These are phyloP conservation scores for Heliamphora pulchella DNA, from an alignment of 179 eudicot genomes.

Conservation along the genomic window DNA sequence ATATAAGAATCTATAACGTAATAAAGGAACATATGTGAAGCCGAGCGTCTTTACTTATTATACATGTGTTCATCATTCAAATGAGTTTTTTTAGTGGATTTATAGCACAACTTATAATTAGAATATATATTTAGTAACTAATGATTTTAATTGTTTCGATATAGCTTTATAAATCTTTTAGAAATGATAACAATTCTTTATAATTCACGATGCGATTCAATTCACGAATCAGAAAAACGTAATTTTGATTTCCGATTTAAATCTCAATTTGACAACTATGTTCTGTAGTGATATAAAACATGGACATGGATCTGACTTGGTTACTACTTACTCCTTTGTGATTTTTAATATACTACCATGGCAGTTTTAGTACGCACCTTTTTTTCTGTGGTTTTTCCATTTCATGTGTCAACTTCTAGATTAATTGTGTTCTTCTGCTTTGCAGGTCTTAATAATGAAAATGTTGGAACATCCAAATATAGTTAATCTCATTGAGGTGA, in stretches of 20 bases:
- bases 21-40: too few relatives aligned
- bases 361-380: neutral
- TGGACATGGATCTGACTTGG: neutral
- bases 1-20: too few relatives aligned
- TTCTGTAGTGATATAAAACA: neutral
- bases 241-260: neutral
- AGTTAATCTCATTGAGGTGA: slow-evolving; percentile 79
- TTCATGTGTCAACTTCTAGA: neutral
- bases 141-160: too few relatives aligned
- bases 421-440: neutral
- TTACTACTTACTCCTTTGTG: slow-evolving; percentile 9
- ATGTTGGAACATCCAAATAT: slow-evolving; percentile 72
- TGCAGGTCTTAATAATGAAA: slow-evolving; percentile 77
- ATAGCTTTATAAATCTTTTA: too few relatives aligned
- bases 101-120: too few relatives aligned
- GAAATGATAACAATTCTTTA: too few relatives aligned
- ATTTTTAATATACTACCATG: neutral
- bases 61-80: too few relatives aligned
- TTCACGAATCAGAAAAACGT: neutral
- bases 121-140: too few relatives aligned
- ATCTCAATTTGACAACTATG: neutral
- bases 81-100: too few relatives aligned
- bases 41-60: too few relatives aligned
- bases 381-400: neutral
- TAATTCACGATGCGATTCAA: too few relatives aligned